A percentile compares a stretch with the other conserved stretches of the same genome.
phyloP scores from a whole-genome alignment of 169 alveolate genomes.

The Plasmodium adleri region DNA sequence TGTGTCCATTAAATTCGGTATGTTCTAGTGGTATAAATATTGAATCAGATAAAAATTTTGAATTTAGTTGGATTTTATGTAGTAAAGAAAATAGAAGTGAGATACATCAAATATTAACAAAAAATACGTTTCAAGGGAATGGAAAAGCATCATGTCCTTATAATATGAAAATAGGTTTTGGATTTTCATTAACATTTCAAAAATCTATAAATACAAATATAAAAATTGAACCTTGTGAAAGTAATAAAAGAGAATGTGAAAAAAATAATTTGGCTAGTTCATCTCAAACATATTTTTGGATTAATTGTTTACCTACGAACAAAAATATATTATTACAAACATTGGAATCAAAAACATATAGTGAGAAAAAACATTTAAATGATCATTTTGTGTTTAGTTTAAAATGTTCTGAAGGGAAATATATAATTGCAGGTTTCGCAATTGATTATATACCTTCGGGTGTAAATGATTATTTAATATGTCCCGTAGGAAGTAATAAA shows the following conservation, averaged over 20 bases:
- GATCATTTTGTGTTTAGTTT: slow-evolving; percentile 29
- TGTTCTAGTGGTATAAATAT: slow-evolving; percentile 68
- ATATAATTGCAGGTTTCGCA: slow-evolving; percentile 73
- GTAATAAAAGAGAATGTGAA: slow-evolving; percentile 26
- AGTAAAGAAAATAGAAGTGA: slow-evolving; percentile 45
- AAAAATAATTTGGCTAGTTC: not conserved
- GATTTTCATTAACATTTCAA: slow-evolving; percentile 52
- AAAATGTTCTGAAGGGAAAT: slow-evolving; percentile 54
- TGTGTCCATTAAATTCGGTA: slow-evolving; percentile 38
- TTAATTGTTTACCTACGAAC: slow-evolving; percentile 57
- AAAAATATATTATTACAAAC: slow-evolving; percentile 24
- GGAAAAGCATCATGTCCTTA: slow-evolving; percentile 46
- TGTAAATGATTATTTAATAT: slow-evolving; percentile 22
- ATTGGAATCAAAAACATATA: slow-evolving; percentile 47
- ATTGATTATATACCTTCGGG: slow-evolving; percentile 61
- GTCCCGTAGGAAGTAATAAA: slow-evolving; percentile 67
- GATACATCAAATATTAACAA: slow-evolving; percentile 32
- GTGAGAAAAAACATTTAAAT: slow-evolving; percentile 42
- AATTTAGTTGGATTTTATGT: slow-evolving; percentile 77
- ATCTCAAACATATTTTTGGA: slow-evolving; percentile 55
- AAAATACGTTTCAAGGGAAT: slow-evolving; percentile 23
- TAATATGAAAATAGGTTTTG: slow-evolving; percentile 73
- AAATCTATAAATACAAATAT: slow-evolving; percentile 29
- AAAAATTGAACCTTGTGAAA: slow-evolving; percentile 57
- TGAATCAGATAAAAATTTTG: slow-evolving; percentile 59